Base-by-base conservation (phyloP, 2,329 filamentous ascomycete species). In the Passalora sequoiae region DNA sequence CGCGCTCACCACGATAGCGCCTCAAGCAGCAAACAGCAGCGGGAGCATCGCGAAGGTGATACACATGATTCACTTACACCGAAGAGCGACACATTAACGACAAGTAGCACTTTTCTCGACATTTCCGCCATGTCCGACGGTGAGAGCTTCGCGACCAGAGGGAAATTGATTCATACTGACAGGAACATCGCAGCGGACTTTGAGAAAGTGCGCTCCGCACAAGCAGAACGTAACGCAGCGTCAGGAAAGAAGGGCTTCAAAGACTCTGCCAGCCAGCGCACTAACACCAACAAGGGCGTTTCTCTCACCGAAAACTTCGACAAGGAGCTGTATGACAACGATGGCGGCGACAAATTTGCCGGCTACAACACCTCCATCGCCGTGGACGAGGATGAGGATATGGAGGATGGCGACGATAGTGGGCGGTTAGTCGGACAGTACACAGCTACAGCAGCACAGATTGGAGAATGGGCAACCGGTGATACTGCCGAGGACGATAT, bases 401-500 rank as follows among this genome's bases (percentile, higher is more conserved):
- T 88, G 78, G 78, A 78, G 38, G 86, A 83, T 65, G 80, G 70
- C 44, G 72, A 65, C 57, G 81, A 86, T 56, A 80, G 84, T 59
- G 60, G 60, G 4, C 80, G 87, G 47, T 74, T 98, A 48, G 84
- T 96, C 24, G 91, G 89, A 51, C 92, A 97, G 68, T 98, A 98
- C 69, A 98, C 92, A 25, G 92, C 92, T 19, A 91, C 89, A 28
- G 84, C 80, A 56, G 82, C 86, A 38, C 88, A 96, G 69, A 89
- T 98, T 62, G 87, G 95, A 63, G 92, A 98, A 69, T 94, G 95
- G 68, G 83, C 91, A 17, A 81, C 80, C 41, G 89, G 89, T 43
- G 89, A 89, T 40, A 89, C 86, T 31, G 87, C 91, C 19, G 91
- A 94, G 64, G 91, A 96, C 68, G 94, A 98, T 60, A 83, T 91